phyloP scores from a whole-genome alignment of 1,284 basidiomycete species.

The Apiotrichum sp. region DNA sequence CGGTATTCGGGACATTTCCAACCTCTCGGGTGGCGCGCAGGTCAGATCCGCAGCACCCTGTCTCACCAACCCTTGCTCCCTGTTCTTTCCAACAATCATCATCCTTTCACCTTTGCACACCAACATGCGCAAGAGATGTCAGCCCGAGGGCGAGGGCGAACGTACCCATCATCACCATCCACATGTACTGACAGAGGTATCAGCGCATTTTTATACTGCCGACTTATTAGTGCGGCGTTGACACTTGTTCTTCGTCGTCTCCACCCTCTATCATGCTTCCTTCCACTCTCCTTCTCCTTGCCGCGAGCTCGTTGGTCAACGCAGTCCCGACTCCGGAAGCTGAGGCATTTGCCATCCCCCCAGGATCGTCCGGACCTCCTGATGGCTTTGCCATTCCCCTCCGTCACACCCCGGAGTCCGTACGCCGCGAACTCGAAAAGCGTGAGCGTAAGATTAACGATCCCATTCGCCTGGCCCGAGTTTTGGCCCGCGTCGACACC shows the following conservation, averaged over 20 bases:
- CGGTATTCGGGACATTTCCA: no score
- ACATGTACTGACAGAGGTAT: no score
- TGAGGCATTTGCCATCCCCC: slow-evolving; percentile 11
- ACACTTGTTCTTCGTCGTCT: neutral
- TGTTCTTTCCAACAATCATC: no score
- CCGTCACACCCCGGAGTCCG: slow-evolving; percentile 15
- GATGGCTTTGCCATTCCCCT: slow-evolving; percentile 21
- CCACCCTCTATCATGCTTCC: slow-evolving; percentile 13
- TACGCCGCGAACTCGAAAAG: slow-evolving; percentile 21
- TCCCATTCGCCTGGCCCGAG: slow-evolving; percentile 28
- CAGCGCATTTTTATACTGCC: no score
- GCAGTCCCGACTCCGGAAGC: slow-evolving; percentile 10
- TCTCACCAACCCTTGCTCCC: no score
- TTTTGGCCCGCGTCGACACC: slow-evolving; percentile 31
- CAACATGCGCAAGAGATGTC: no score
- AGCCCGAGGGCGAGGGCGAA: no score
- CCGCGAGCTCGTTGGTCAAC: slow-evolving; percentile 9
- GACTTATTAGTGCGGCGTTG: no score
- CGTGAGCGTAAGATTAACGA: slow-evolving; percentile 12
- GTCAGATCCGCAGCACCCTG: no score
- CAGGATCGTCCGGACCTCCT: neutral
- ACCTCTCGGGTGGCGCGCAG: no score
- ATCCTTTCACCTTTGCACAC: no score
- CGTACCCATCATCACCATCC: no score
- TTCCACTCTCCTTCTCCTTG: slow-evolving; percentile 16